phyloP scores from a whole-genome alignment of 2,329 filamentous ascomycete genomes.

The Aureobasidium mangrovei region DNA sequence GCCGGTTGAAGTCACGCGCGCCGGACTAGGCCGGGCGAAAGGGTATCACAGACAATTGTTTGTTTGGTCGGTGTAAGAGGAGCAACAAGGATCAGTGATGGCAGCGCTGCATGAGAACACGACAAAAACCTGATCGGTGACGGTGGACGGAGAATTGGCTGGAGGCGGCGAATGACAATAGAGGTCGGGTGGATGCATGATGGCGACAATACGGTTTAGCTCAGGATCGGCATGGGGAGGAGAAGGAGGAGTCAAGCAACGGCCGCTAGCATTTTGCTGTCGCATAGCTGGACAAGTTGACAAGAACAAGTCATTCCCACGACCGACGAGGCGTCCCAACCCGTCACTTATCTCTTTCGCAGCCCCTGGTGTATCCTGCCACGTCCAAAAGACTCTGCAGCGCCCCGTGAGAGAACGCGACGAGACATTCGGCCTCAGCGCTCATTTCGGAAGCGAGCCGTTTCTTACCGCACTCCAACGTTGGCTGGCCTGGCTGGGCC shows the following conservation, averaged over 20 bases:
- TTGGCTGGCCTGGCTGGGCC: neutral
- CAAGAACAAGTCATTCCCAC: neutral
- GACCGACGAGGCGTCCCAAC: neutral
- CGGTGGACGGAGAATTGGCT: neutral
- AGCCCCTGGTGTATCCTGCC: too few species aligned
- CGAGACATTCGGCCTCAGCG: neutral
- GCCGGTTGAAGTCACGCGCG: neutral
- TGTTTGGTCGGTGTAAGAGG: too few species aligned
- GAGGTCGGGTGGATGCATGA: constrained; percentile 4
- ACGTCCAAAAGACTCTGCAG: too few species aligned
- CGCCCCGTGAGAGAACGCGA: too few species aligned
- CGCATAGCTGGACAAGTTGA: neutral
- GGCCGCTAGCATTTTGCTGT: neutral
- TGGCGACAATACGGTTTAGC: neutral
- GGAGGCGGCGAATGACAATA: neutral
- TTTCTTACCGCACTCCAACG: neutral
- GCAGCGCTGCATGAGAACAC: too few species aligned
- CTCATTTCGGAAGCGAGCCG: neutral
- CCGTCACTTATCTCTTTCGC: neutral
- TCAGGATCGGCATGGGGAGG: neutral
- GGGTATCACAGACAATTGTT: too few species aligned
- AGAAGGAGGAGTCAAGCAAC: neutral
- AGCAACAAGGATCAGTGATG: too few species aligned
- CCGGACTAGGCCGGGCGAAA: too few species aligned
- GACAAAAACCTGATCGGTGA: too few species aligned